Evolutionary conservation across 768 basidiomycete genomes (phyloP).

Genomic region (Mycena crocata): DNA sequence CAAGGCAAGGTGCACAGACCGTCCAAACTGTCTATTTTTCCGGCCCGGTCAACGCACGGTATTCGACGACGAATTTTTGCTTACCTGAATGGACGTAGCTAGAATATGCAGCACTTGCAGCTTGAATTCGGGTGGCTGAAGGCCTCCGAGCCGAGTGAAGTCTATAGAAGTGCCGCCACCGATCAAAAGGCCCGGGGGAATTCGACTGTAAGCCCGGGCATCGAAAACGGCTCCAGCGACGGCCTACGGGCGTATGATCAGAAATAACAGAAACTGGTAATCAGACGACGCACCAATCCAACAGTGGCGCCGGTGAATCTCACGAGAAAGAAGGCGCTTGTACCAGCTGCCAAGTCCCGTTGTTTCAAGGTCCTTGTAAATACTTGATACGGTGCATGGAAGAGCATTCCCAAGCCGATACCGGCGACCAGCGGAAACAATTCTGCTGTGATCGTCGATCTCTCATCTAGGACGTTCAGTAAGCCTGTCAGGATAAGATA

Average conservation of each 20-base stretch:
- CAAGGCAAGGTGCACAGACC: slow-evolving; percentile 76
- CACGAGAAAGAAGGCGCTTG: slow-evolving; percentile 89
- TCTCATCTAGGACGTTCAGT: slow-evolving; percentile 69
- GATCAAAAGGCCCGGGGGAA: slow-evolving; percentile 62
- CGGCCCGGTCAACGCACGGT: slow-evolving; percentile 1
- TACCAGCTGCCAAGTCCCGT: slow-evolving; percentile 79
- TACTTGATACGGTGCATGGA: slow-evolving; percentile 88
- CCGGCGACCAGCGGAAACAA: slow-evolving; percentile 80
- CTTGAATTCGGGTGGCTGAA: slow-evolving; percentile 58
- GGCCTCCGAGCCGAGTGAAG: slow-evolving; percentile 43
- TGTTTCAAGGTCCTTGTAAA: slow-evolving; percentile 75
- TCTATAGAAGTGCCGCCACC: slow-evolving; percentile 61
- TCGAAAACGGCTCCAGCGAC: slow-evolving; percentile 82
- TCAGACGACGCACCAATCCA: slow-evolving; percentile 68
- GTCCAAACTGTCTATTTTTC: slow-evolving; percentile 78
- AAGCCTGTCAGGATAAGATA: slow-evolving; percentile 60
- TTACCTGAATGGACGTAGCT: slow-evolving; percentile 73
- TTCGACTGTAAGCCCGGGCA: slow-evolving; percentile 56
- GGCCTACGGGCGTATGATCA: slow-evolving; percentile 58
- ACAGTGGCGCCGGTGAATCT: slow-evolving; percentile 89
- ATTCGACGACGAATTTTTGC: slow-evolving; percentile 26
- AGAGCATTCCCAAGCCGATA: slow-evolving; percentile 83
- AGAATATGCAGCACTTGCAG: slow-evolving; percentile 62
- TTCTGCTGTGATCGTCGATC: slow-evolving; percentile 58
- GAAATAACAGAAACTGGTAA: slow-evolving; percentile 19